These are phyloP conservation scores for Pythium dissimile DNA, from an alignment of 352 stramenopile genomes.

Conservation along the genomic window DNA sequence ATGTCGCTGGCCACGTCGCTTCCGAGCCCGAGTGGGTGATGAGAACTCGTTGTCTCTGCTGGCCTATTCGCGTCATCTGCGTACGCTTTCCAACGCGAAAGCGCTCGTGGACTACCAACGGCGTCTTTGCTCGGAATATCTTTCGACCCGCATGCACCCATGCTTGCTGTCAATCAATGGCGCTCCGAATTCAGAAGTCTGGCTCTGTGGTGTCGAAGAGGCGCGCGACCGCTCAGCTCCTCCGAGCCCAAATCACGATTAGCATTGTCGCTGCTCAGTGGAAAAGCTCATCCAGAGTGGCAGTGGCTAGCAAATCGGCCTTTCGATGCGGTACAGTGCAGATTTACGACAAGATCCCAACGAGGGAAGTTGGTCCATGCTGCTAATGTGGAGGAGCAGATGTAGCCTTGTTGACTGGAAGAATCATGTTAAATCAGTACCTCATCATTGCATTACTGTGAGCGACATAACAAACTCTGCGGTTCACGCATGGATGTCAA, in stretches of 20 bases:
- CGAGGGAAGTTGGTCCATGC: no score
- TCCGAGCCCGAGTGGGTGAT: not conserved
- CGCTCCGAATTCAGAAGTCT: no score
- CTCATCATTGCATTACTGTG: slow-evolving; percentile 15
- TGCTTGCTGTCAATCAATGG: slow-evolving; percentile 5
- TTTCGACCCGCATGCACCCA: slow-evolving; percentile 52
- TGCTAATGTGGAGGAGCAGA: no score
- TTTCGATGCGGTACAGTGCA: no score
- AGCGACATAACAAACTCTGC: slow-evolving; percentile 12
- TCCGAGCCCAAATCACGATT: no score
- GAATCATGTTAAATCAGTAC: slow-evolving; percentile 2
- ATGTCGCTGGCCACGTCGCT: slow-evolving; percentile 12
- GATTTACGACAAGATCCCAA: no score
- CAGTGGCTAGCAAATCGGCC: no score
- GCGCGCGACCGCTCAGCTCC: no score
- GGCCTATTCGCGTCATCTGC: not conserved
- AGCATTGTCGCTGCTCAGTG: no score
- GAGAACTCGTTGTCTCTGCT: not conserved
- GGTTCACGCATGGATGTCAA: slow-evolving; percentile 3
- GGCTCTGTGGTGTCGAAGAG: not conserved
- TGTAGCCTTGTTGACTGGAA: slow-evolving; percentile 12
- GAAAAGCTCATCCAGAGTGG: no score
- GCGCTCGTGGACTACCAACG: slow-evolving; percentile 19
- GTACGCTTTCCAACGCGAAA: slow-evolving; percentile 40
- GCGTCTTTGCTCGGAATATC: slow-evolving; percentile 11